Base-by-base conservation (phyloP, 768 basidiomycete genomes). In the Dioszegia crocea region DNA sequence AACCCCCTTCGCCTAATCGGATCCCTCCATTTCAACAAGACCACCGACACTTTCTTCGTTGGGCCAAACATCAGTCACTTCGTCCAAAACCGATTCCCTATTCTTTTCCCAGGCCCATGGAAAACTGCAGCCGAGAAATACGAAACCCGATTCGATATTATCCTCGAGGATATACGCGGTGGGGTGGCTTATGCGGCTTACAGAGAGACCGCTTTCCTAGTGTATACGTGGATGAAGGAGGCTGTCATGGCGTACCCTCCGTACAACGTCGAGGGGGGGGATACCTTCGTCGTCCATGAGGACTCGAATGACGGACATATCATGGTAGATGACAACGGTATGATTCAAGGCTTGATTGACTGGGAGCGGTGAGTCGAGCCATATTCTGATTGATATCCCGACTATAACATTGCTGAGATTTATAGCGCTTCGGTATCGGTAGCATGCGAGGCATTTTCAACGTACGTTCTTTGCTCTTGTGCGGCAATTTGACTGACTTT, bases 311-410 rank as follows among this genome's bases (percentile, higher is more conserved):
- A 66, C 12, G 71, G 64, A 57, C 72, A 75, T 23, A 64, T 68
- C n/a, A 52, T 76, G 30, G 61, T 73, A 27, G 65, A 72, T 47
- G 52, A 62, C 11, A 55, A 66, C 16, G 54, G 61, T 48, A 40
- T 63, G 21, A 67, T 74, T 43, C 44, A 60, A 1, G 62, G 66
- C 16, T 62, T 76, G 52, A 73, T 77, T 36, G 68, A 77, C 52
- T 76, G 76, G 76, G 76, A 77, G 49, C 62, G 60, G 60, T 61
- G 40, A 48, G 60, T 33, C 17, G n/a, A 30, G 8, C 46, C 11
- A n/a, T n/a, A n/a, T n/a, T n/a, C n/a, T n/a, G n/a, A n/a, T n/a
- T n/a, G n/a, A n/a, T n/a, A n/a, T 19, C 9, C 11, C 46, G 9
- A 47, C 21, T 36, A 38, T 38, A 14, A 4, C 12, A 51, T 41